Conservation (phyloP, 2,329 filamentous ascomycete species). For the Stagonosporopsis chrysanthemi region DNA sequence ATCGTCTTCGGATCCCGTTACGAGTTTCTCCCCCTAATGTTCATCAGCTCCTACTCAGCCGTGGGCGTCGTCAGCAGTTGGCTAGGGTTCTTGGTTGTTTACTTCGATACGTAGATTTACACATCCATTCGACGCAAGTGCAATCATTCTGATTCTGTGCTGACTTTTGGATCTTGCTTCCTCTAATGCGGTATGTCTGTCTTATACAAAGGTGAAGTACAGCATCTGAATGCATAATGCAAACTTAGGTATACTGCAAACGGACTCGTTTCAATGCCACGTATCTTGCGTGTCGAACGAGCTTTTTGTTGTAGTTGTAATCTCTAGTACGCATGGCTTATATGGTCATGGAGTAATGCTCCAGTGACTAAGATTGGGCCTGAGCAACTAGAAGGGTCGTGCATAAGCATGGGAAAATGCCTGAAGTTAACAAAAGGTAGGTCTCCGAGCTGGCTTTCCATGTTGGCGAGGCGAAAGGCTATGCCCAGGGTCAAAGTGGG, state of each 20-base stretch:
- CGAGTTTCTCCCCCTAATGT: constrained; percentile 95
- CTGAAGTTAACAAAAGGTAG: constrained; percentile 5
- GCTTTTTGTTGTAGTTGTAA: too few relatives aligned
- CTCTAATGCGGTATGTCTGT: not conserved
- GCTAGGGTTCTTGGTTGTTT: constrained; percentile 93
- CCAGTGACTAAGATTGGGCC: not conserved
- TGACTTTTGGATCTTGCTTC: not conserved
- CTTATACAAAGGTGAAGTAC: not conserved
- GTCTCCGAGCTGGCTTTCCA: not conserved
- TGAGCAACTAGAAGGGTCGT: not conserved
- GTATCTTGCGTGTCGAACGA: not conserved
- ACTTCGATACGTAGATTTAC: constrained; percentile 62
- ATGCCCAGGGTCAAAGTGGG: constrained; percentile 39
- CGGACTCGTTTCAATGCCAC: not conserved
- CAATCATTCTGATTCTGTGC: not conserved
- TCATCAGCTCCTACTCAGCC: constrained; percentile 92
- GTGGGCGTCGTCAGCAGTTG: constrained; percentile 96
- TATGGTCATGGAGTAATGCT: not conserved
- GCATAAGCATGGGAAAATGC: not conserved
- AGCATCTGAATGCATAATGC: not conserved
- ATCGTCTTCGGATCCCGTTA: constrained; percentile 82
- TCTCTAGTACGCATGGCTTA: too few relatives aligned
- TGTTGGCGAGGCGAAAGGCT: constrained; percentile 7
- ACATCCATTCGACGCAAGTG: not conserved
- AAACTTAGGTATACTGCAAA: not conserved